Evolutionary conservation across 2,329 filamentous ascomycete species (phyloP).

Genomic region (Ophiostoma novo-ulmi): DNA sequence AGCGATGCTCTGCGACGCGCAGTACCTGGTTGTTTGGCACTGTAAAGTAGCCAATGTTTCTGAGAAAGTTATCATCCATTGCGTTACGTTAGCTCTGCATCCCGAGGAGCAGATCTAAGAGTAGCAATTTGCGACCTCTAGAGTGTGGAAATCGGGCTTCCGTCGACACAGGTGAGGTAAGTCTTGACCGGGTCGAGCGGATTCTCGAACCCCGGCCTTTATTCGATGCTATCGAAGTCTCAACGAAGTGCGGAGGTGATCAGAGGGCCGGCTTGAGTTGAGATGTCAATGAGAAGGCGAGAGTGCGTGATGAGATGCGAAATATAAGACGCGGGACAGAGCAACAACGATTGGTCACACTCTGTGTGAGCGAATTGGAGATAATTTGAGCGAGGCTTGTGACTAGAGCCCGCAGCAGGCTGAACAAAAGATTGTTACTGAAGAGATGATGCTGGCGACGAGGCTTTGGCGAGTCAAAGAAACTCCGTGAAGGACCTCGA

Average conservation of each 20-base stretch:
- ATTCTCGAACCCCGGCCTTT: background rate
- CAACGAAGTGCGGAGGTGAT: background rate
- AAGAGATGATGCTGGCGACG: background rate
- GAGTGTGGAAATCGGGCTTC: background rate
- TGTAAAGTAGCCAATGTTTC: constrained; percentile 39
- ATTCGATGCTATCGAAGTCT: background rate
- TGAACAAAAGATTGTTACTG: background rate
- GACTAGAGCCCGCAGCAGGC: background rate
- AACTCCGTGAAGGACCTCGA: background rate
- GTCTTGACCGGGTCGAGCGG: background rate
- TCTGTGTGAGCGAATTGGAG: background rate
- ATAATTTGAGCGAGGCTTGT: background rate
- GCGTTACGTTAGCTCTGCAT: constrained; percentile 30
- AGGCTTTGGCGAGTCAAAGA: background rate
- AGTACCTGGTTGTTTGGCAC: constrained; percentile 38
- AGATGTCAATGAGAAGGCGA: background rate
- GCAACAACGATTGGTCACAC: background rate
- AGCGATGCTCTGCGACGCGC: background rate
- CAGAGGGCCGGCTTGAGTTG: background rate
- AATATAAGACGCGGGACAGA: background rate
- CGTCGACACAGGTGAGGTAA: background rate
- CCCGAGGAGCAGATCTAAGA: constrained; percentile 25
- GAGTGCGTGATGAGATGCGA: background rate
- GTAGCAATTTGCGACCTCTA: background rate
- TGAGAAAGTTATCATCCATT: constrained; percentile 39